Percentiles rank a stretch among this genome's conserved stretches.
phyloP scores from a whole-genome alignment of 2,329 filamentous ascomycete genomes.

The Talaromyces sp. region DNA sequence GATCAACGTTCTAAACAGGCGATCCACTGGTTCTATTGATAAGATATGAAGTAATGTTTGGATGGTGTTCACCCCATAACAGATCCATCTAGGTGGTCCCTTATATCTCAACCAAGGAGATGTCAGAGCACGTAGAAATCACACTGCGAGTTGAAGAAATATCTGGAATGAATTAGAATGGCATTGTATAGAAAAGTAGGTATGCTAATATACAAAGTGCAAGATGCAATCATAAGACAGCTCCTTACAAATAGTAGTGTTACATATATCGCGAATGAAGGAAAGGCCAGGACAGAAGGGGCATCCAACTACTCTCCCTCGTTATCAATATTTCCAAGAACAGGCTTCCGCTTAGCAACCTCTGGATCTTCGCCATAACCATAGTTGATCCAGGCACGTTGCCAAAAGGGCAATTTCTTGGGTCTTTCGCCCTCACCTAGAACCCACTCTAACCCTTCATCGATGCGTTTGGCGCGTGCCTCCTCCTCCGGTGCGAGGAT shows the following conservation, averaged over 20 bases:
- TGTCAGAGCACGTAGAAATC: background rate
- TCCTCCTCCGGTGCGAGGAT: conserved; percentile 68
- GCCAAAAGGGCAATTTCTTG: conserved; percentile 34
- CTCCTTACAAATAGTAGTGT: conserved; percentile 8
- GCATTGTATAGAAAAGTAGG: conserved; percentile 19
- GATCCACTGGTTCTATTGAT: background rate
- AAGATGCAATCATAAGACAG: conserved; percentile 18
- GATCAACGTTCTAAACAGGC: conserved; percentile 18
- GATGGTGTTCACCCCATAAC: background rate
- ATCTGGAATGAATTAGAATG: conserved; percentile 18
- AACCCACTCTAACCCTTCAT: conserved; percentile 64
- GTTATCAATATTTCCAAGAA: conserved; percentile 39
- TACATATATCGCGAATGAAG: conserved; percentile 15
- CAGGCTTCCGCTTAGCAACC: conserved; percentile 35
- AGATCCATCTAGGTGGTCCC: too few relatives aligned
- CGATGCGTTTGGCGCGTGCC: conserved; percentile 60
- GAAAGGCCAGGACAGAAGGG: background rate
- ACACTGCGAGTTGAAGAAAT: conserved; percentile 17
- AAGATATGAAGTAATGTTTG: background rate
- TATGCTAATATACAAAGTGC: conserved; percentile 24
- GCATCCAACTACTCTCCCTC: conserved; percentile 24
- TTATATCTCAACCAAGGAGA: background rate
- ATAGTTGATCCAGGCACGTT: conserved; percentile 39
- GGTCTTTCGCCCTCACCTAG: conserved; percentile 57
- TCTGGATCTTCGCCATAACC: conserved; percentile 43